phyloP scores from a whole-genome alignment of 192 early-diverging fungal species.

The Ambispora gerdemannii region DNA sequence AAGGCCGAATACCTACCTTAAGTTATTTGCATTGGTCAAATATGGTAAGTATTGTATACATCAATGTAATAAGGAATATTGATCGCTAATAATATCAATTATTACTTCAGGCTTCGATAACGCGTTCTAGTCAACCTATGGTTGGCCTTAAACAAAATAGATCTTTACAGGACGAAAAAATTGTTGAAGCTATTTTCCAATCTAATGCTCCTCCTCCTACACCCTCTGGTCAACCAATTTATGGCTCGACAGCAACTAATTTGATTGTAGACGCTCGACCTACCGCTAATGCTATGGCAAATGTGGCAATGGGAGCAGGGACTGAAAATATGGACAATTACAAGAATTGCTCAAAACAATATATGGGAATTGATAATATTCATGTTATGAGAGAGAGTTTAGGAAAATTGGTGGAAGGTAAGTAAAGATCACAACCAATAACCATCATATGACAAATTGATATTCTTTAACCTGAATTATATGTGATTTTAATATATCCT shows the following conservation, averaged over 20 bases:
- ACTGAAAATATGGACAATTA: conserved; percentile 96
- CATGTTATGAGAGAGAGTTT: conserved; percentile 95
- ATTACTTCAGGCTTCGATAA: conserved; percentile 69
- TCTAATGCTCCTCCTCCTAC: conserved; percentile 50
- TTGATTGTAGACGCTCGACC: conserved; percentile 96
- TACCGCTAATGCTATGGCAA: conserved; percentile 89
- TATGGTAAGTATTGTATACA: conserved; percentile 45
- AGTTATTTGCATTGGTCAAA: conserved; percentile 85
- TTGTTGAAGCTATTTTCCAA: conserved; percentile 88
- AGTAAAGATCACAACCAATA: no score
- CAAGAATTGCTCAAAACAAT: conserved; percentile 77
- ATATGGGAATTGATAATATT: conserved; percentile 96
- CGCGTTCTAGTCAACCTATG: conserved; percentile 92
- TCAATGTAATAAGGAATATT: neutral
- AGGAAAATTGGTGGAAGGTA: conserved; percentile 80
- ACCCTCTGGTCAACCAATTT: conserved; percentile 41
- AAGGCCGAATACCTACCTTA: conserved; percentile 74
- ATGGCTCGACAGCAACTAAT: conserved; percentile 59
- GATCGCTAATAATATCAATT: neutral
- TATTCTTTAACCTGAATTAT: neutral
- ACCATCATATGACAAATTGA: no score
- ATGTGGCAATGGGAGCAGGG: conserved; percentile 89
- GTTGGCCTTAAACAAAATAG: conserved; percentile 92
- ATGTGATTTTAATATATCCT: conserved; percentile 6
- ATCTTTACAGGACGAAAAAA: conserved; percentile 96